A percentile compares a stretch with the other conserved stretches of the same genome.
Evolutionary conservation across 2,329 filamentous ascomycete genomes (phyloP).

Genomic region (Ophiostoma sp.): DNA sequence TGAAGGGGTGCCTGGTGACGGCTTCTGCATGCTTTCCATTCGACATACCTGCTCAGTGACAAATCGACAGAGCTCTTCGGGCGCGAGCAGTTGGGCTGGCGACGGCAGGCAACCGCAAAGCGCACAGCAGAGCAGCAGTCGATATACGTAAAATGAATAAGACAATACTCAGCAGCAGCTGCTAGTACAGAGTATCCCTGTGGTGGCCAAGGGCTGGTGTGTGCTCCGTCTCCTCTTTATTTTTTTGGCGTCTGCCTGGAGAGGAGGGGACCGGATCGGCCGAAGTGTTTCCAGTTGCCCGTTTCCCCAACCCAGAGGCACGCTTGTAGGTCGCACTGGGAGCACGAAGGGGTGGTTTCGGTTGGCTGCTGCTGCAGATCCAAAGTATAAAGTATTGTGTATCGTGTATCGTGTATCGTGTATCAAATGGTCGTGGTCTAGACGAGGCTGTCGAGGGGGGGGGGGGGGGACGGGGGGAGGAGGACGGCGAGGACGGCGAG

Average conservation of each 20-base stretch:
- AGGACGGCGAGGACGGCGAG: not conserved
- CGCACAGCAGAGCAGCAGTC: not conserved
- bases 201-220: not conserved
- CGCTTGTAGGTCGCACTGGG: not conserved
- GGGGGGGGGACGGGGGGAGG: not conserved
- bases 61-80: not conserved
- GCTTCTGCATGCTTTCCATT: not conserved
- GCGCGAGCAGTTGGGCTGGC: not conserved
- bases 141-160: conserved; percentile 1
- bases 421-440: not conserved
- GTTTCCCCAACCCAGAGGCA: conserved; percentile 1
- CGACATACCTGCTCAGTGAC: conserved; percentile 1
- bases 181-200: not conserved
- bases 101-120: conserved; percentile 9
- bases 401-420: not conserved
- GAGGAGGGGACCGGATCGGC: conserved; percentile 14
- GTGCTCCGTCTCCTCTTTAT: conserved; percentile 6
- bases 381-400: not conserved
- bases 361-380: not conserved
- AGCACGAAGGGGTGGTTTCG: not conserved
- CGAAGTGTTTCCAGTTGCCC: not conserved
- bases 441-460: not conserved
- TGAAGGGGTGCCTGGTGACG: too few relatives aligned
- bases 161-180: not conserved
- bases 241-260: conserved; percentile 24